Conservation (phyloP, 371 early-diverging fungal species). For the Parasitella parasitica region DNA sequence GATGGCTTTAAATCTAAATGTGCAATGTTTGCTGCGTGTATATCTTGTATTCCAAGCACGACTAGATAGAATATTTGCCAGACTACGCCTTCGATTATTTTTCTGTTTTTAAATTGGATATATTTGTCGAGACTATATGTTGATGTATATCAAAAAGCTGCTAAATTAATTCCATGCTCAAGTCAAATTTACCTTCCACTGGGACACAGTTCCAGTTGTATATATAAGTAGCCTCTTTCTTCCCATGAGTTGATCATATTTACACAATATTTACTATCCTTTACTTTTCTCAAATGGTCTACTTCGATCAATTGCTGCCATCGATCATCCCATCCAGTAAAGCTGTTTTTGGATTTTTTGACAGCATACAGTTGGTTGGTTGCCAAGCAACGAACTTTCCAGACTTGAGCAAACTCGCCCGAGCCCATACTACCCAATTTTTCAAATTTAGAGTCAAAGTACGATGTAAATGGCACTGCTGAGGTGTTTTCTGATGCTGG, state of each 20-base stretch:
- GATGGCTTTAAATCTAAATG: constrained; percentile 92
- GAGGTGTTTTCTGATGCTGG: constrained; percentile 1
- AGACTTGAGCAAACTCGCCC: constrained; percentile 83
- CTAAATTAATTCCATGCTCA: not conserved
- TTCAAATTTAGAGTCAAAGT: constrained; percentile 35
- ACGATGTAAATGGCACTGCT: constrained; percentile 7
- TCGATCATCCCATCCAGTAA: constrained; percentile 73
- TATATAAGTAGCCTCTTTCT: constrained; percentile 81
- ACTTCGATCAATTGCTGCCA: constrained; percentile 79
- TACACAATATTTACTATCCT: constrained; percentile 61
- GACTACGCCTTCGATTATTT: constrained; percentile 63
- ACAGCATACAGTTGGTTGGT: constrained; percentile 71
- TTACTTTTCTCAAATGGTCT: constrained; percentile 69
- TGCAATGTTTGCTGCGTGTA: constrained; percentile 70
- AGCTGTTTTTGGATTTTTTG: constrained; percentile 72
- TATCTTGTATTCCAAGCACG: constrained; percentile 68
- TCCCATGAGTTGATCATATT: constrained; percentile 86
- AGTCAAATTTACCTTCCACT: constrained; percentile 75
- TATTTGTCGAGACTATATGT: constrained; percentile 23
- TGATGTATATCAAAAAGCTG: not conserved
- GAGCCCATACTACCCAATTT: constrained; percentile 52
- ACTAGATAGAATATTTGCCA: constrained; percentile 84
- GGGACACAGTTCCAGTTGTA: constrained; percentile 88
- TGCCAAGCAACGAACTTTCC: constrained; percentile 59
- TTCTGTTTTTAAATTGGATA: constrained; percentile 17